Evolutionary conservation across 139 green algal genomes (phyloP).

Genomic region (Picochlorum sp.): DNA sequence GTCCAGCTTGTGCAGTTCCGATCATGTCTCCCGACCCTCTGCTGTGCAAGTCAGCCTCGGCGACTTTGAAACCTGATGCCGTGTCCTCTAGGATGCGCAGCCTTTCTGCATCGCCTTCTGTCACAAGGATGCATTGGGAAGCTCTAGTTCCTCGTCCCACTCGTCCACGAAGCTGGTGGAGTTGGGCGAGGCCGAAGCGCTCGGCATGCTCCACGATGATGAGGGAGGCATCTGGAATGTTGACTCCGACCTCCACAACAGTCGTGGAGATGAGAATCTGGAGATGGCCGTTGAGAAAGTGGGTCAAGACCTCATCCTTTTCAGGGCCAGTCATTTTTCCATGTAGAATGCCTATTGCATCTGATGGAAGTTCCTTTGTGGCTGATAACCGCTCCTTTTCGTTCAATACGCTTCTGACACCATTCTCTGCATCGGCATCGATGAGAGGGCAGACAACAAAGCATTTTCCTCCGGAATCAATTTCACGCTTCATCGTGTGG

Average conservation of each 20-base stretch:
- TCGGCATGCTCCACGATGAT: constrained; percentile 93
- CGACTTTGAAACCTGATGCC: constrained; percentile 67
- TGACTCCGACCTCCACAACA: constrained; percentile 89
- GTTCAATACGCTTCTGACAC: constrained; percentile 24
- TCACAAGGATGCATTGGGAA: constrained; percentile 36
- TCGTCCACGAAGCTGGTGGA: constrained; percentile 88
- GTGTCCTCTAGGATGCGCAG: constrained; percentile 48
- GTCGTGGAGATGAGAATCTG: constrained; percentile 73
- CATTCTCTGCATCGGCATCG: constrained; percentile 23
- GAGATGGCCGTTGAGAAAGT: constrained; percentile 50
- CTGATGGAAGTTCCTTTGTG: constrained; percentile 33
- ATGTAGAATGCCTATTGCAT: constrained; percentile 52
- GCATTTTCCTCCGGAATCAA: constrained; percentile 34
- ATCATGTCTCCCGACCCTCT: constrained; percentile 61
- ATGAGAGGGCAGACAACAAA: constrained; percentile 55
- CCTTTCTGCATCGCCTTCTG: not conserved
- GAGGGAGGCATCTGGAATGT: constrained; percentile 76
- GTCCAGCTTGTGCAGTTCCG: constrained; percentile 55
- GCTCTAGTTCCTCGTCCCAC: constrained; percentile 52
- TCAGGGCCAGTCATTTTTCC: constrained; percentile 65
- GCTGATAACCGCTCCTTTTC: constrained; percentile 32
- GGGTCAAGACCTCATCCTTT: constrained; percentile 37
- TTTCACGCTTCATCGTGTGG: constrained; percentile 40
- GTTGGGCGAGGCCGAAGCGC: constrained; percentile 84
- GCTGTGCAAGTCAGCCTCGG: constrained; percentile 63